Conservation (phyloP, 129 eudicot species). For the Flaveria robusta region DNA sequence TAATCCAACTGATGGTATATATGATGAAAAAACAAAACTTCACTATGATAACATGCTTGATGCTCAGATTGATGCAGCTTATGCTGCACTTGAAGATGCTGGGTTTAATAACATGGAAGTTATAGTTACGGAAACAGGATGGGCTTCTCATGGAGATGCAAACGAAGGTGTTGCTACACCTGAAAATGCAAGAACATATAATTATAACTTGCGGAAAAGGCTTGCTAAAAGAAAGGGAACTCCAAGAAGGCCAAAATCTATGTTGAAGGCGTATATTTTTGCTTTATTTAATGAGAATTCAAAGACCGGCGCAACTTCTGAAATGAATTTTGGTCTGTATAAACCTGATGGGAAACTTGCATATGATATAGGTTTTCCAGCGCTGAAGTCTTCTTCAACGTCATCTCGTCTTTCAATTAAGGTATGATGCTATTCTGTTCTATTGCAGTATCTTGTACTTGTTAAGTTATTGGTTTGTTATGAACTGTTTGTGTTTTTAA, state of each 20-base stretch:
- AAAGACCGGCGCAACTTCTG: slow-evolving; percentile 74
- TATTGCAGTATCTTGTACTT: not conserved
- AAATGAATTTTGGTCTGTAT: slow-evolving; percentile 74
- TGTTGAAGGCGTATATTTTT: slow-evolving; percentile 77
- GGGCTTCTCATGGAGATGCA: slow-evolving; percentile 94
- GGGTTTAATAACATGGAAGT: slow-evolving; percentile 86
- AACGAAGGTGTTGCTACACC: slow-evolving; percentile 76
- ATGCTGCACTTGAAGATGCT: slow-evolving; percentile 81
- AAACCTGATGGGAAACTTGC: slow-evolving; percentile 84
- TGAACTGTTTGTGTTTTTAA: not conserved
- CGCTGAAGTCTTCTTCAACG: slow-evolving; percentile 57
- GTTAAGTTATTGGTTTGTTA: slow-evolving; percentile 2
- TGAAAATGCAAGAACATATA: slow-evolving; percentile 80
- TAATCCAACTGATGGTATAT: slow-evolving; percentile 53
- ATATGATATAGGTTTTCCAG: slow-evolving; percentile 74
- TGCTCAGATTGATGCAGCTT: slow-evolving; percentile 95
- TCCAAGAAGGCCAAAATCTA: slow-evolving; percentile 69
- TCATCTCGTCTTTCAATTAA: slow-evolving; percentile 54
- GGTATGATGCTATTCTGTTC: slow-evolving; percentile 45
- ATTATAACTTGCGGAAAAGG: slow-evolving; percentile 78
- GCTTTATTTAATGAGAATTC: slow-evolving; percentile 78
- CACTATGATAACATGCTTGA: slow-evolving; percentile 94
- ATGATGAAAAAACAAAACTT: slow-evolving; percentile 61
- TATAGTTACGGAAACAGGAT: slow-evolving; percentile 88
- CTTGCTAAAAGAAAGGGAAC: slow-evolving; percentile 87